Percentiles rank a stretch among this genome's conserved stretches.
These are phyloP conservation scores for Areca catechu DNA, from an alignment of 176 grass and related monocot genomes.

Conservation along the genomic window DNA sequence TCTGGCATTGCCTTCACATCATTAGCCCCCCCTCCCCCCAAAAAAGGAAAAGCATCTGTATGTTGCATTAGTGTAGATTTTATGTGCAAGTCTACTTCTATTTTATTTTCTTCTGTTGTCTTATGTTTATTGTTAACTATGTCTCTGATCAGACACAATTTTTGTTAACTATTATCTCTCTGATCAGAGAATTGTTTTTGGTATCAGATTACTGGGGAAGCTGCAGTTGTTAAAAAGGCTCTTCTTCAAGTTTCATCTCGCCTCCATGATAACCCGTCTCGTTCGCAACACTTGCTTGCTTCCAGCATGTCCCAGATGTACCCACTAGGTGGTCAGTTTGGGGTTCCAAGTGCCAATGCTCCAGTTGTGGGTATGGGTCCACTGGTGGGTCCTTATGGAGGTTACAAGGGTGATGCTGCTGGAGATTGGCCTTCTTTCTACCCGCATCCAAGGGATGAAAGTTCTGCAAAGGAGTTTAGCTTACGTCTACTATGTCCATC, in stretches of 20 bases:
- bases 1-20: no score
- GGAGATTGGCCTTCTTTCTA: constrained; percentile 80
- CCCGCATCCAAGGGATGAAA: constrained; percentile 52
- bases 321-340: constrained; percentile 18
- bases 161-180: no score
- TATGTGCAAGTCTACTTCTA: no score
- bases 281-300: constrained; percentile 59
- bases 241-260: constrained; percentile 77
- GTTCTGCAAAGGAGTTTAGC: constrained; percentile 77
- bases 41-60: no score
- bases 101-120: no score
- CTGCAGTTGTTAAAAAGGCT: constrained; percentile 64
- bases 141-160: no score
- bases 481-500: constrained; percentile 74
- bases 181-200: background rate
- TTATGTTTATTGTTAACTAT: no score
- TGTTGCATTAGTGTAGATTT: no score
- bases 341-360: constrained; percentile 35
- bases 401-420: constrained; percentile 61
- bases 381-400: constrained; percentile 53
- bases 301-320: constrained; percentile 29
- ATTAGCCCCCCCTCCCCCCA: no score
- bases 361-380: constrained; percentile 53
- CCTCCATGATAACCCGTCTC: constrained; percentile 91
- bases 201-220: constrained; percentile 69